A percentile compares a stretch with the other conserved stretches of the same genome.
Evolutionary conservation across 345 rosid species (phyloP).

Genomic region (Carallia pectinifolia): DNA sequence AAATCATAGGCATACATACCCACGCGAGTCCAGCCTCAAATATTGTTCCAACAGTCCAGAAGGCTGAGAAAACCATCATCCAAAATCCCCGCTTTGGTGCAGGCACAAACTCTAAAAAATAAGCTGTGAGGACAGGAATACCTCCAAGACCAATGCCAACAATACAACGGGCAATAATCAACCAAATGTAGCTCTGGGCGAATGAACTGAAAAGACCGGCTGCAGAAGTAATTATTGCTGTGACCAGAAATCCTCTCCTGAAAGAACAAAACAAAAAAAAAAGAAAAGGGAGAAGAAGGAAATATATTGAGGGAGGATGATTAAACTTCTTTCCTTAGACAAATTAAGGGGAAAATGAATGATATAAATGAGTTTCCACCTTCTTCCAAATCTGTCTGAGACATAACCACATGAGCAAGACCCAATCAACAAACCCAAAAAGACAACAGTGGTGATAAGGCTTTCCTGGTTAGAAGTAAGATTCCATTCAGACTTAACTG

Average conservation of each 20-base stretch:
- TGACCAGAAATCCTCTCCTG: slow-evolving; percentile 81
- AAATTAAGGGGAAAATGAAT: neutral
- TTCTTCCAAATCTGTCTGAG: slow-evolving; percentile 8
- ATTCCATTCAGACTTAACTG: slow-evolving; percentile 3
- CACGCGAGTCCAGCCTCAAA: slow-evolving; percentile 79
- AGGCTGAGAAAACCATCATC: slow-evolving; percentile 80
- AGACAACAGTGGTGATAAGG: slow-evolving; percentile 5
- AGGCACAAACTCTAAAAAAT: slow-evolving; percentile 85
- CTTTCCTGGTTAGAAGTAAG: slow-evolving; percentile 4
- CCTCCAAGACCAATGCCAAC: slow-evolving; percentile 93
- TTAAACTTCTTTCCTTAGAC: too few species aligned
- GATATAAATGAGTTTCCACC: neutral
- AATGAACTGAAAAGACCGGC: slow-evolving; percentile 79
- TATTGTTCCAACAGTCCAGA: slow-evolving; percentile 80
- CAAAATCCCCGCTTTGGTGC: slow-evolving; percentile 80
- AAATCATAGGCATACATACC: neutral
- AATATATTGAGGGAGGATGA: too few species aligned
- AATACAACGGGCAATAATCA: slow-evolving; percentile 58
- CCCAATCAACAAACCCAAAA: slow-evolving; percentile 4
- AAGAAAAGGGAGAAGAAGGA: too few species aligned
- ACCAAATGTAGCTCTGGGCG: slow-evolving; percentile 53
- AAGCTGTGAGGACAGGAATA: slow-evolving; percentile 75
- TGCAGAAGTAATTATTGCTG: slow-evolving; percentile 60
- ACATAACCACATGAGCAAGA: slow-evolving; percentile 3
- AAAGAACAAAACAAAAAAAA: neutral